A percentile compares a stretch with the other conserved stretches of the same genome.
phyloP scores from a whole-genome alignment of 2,329 filamentous ascomycete species.

The Aspergillus costaricaensis region DNA sequence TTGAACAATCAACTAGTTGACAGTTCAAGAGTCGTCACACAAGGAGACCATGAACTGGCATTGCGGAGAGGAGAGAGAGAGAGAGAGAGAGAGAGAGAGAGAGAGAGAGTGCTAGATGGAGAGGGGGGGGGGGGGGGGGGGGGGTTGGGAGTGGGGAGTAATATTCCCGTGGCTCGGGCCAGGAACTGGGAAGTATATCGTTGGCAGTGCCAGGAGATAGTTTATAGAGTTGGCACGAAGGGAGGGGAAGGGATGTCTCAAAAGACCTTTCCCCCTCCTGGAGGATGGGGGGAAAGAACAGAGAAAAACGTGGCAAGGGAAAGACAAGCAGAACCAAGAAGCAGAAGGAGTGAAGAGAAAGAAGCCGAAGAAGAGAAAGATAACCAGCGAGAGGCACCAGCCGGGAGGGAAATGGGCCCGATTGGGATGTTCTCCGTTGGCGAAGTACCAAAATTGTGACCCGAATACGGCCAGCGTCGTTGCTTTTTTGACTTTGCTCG shows the following conservation, averaged over 20 bases:
- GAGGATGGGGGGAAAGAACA: background rate
- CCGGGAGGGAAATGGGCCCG: constrained; percentile 1
- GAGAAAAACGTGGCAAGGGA: constrained; percentile 2
- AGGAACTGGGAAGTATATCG: background rate
- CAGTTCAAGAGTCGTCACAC: too few species aligned
- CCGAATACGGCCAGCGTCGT: constrained; percentile 1
- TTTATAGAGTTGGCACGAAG: background rate
- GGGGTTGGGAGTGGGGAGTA: background rate
- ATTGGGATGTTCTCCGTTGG: background rate
- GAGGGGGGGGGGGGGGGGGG: background rate
- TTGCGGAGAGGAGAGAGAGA: too few species aligned
- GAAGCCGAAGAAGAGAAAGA: background rate
- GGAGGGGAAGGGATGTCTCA: background rate
- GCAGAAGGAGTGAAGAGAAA: constrained; percentile 1
- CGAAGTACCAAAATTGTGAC: constrained; percentile 3
- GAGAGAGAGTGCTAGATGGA: background rate
- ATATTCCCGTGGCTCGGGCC: background rate
- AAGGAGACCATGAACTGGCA: too few species aligned
- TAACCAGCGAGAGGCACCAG: background rate
- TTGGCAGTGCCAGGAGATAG: background rate
- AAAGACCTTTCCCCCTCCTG: background rate
- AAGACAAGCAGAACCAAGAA: constrained; percentile 3
- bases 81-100: too few species aligned
- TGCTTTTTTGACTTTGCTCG: background rate
- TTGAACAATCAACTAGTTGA: too few species aligned